These are phyloP conservation scores for Ciborinia camelliae DNA, from an alignment of 2,329 filamentous ascomycete species.

Conservation along the genomic window DNA sequence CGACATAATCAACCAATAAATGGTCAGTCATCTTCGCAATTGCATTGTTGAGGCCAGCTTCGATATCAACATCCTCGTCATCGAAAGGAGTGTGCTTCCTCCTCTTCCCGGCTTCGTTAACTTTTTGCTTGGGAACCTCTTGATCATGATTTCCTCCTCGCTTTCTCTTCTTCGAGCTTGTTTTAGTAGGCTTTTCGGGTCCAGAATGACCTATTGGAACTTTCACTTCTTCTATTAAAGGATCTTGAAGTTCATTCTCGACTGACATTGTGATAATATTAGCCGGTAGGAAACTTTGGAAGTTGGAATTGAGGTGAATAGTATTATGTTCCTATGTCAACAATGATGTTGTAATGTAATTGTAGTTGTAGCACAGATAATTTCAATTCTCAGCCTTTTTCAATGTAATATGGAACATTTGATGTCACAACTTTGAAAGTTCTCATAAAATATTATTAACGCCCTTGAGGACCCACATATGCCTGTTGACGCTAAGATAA, in stretches of 20 bases:
- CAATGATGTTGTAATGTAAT: neutral
- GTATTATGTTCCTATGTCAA: neutral
- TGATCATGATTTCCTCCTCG: conserved; percentile 26
- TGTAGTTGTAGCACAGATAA: neutral
- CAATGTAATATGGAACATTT: neutral
- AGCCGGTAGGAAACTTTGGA: neutral
- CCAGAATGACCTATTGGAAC: conserved; percentile 25
- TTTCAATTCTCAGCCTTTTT: neutral
- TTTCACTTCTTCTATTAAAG: conserved; percentile 33
- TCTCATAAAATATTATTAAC: conserved; percentile 7
- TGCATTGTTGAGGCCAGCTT: conserved; percentile 73
- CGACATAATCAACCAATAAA: conserved; percentile 80
- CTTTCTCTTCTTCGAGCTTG: conserved; percentile 36
- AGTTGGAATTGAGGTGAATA: neutral
- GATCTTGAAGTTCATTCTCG: conserved; percentile 33
- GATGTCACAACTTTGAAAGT: neutral
- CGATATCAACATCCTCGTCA: conserved; percentile 59
- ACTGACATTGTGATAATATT: conserved; percentile 28
- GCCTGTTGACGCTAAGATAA: conserved; percentile 16
- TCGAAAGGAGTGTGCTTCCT: conserved; percentile 50
- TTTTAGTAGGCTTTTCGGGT: conserved; percentile 18
- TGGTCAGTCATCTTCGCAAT: conserved; percentile 80
- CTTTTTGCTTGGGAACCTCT: conserved; percentile 8
- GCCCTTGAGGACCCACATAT: conserved; percentile 2
- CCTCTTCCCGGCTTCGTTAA: conserved; percentile 45